Evolutionary conservation across 805 yeast species (phyloP).

Genomic region (Candida methanosorbosa): DNA sequence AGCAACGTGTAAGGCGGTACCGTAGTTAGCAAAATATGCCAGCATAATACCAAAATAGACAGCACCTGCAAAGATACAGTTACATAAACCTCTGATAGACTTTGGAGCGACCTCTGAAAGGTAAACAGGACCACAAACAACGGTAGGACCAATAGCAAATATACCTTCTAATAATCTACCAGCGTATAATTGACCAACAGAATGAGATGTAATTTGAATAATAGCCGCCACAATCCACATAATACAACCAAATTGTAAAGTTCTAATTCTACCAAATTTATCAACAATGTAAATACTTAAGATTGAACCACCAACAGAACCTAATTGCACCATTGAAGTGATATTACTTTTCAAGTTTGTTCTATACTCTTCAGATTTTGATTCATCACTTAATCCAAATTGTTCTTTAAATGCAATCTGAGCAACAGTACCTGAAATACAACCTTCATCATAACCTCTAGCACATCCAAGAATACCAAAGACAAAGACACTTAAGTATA

Average conservation of each 20-base stretch:
- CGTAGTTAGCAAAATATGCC: slow-evolving; percentile 42
- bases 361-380: slow-evolving; percentile 22
- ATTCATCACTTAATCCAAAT: slow-evolving; percentile 37
- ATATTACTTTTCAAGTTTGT: slow-evolving; percentile 45
- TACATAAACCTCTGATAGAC: slow-evolving; percentile 42
- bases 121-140: slow-evolving; percentile 47
- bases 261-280: slow-evolving; percentile 40
- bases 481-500: slow-evolving; percentile 21
- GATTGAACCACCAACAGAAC: slow-evolving; percentile 44
- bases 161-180: slow-evolving; percentile 49
- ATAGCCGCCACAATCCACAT: slow-evolving; percentile 37
- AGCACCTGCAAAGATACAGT: slow-evolving; percentile 47
- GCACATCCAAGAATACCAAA: slow-evolving; percentile 51
- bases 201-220: slow-evolving; percentile 37
- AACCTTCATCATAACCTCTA: slow-evolving; percentile 52
- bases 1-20: slow-evolving; percentile 37
- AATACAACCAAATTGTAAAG: slow-evolving; percentile 34
- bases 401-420: slow-evolving; percentile 31
- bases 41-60: slow-evolving; percentile 47
- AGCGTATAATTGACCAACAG: slow-evolving; percentile 43
- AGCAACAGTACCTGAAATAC: slow-evolving; percentile 35
- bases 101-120: slow-evolving; percentile 46
- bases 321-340: slow-evolving; percentile 48
- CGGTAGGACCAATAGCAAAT: slow-evolving; percentile 45
- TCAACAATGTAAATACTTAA: slow-evolving; percentile 41